Conservation (phyloP, 805 yeast genomes). For the Starmerella vitae region DNA sequence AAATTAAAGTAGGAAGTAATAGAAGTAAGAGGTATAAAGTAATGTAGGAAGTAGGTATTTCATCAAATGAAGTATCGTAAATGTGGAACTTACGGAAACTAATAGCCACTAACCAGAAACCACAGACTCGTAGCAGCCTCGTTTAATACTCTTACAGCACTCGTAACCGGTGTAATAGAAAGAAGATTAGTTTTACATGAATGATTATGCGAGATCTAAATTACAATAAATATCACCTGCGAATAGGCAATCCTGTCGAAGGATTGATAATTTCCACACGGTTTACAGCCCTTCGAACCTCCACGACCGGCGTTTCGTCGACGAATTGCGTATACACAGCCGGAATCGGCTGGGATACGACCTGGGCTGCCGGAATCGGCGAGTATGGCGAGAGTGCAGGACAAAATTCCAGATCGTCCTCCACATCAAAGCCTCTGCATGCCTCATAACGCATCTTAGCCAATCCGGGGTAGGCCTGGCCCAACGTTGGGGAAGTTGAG, state of each 20-base stretch:
- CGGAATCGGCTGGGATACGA: neutral
- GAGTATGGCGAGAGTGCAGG: conserved; percentile 29
- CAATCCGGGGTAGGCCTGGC: conserved; percentile 20
- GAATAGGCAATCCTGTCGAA: conserved; percentile 23
- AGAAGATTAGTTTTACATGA: too few species aligned
- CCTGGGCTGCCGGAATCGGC: neutral
- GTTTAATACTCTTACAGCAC: too few species aligned
- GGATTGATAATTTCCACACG: conserved; percentile 23
- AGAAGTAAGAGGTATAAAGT: too few species aligned
- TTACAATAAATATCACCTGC: too few species aligned
- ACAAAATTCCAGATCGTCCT: conserved; percentile 61
- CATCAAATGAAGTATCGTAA: too few species aligned
- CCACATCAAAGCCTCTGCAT: conserved; percentile 55
- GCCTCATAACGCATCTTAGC: conserved; percentile 29
- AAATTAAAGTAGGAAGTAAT: too few species aligned
- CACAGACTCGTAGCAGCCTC: too few species aligned
- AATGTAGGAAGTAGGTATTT: too few species aligned
- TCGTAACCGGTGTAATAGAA: too few species aligned
- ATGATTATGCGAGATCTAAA: too few species aligned
- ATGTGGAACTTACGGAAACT: too few species aligned
- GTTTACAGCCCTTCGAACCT: conserved; percentile 13
- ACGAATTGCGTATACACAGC: neutral
- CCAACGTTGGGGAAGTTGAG: conserved; percentile 24
- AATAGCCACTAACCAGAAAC: too few species aligned
- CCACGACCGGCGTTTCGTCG: conserved; percentile 11